Percentiles rank a stretch among this genome's conserved stretches.
phyloP scores from a whole-genome alignment of 2,329 filamentous ascomycete species.

The Colletotrichum echinochloae region DNA sequence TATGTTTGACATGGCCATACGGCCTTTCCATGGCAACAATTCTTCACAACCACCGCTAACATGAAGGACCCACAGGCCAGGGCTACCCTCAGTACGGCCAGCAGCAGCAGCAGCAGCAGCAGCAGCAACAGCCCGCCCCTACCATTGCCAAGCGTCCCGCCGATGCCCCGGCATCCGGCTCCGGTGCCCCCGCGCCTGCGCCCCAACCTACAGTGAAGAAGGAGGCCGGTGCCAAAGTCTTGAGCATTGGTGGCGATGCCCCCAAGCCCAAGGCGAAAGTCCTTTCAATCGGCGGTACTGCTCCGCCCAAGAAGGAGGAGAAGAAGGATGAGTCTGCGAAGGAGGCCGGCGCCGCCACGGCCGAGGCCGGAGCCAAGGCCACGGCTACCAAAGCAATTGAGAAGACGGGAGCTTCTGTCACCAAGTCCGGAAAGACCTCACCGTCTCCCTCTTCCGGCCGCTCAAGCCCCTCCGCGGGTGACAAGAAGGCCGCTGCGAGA shows the following conservation, averaged over 20 bases:
- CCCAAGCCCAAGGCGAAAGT: constrained; percentile 66
- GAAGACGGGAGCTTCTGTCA: constrained; percentile 78
- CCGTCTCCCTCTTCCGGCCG: constrained; percentile 86
- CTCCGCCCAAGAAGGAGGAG: constrained; percentile 55
- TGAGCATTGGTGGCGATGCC: constrained; percentile 71
- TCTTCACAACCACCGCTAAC: background rate
- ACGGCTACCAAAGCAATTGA: constrained; percentile 90
- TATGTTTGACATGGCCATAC: constrained; percentile 17
- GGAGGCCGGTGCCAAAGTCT: constrained; percentile 71
- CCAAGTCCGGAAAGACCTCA: constrained; percentile 76
- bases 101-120: constrained; percentile 61
- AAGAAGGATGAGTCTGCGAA: constrained; percentile 65
- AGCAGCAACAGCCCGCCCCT: constrained; percentile 63
- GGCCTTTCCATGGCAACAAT: background rate
- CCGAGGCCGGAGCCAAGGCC: constrained; percentile 85
- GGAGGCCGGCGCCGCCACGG: constrained; percentile 48
- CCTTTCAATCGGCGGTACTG: constrained; percentile 55
- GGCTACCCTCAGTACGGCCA: constrained; percentile 65
- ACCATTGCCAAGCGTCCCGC: constrained; percentile 73
- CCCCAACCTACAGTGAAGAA: constrained; percentile 66
- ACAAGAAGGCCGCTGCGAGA: constrained; percentile 64
- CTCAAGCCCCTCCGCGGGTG: constrained; percentile 78
- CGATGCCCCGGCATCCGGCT: constrained; percentile 56
- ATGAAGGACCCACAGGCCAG: constrained; percentile 33
- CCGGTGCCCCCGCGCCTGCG: constrained; percentile 56